Base-by-base conservation (phyloP, 177 flowering plant species). In the Vitis hybrid region DNA sequence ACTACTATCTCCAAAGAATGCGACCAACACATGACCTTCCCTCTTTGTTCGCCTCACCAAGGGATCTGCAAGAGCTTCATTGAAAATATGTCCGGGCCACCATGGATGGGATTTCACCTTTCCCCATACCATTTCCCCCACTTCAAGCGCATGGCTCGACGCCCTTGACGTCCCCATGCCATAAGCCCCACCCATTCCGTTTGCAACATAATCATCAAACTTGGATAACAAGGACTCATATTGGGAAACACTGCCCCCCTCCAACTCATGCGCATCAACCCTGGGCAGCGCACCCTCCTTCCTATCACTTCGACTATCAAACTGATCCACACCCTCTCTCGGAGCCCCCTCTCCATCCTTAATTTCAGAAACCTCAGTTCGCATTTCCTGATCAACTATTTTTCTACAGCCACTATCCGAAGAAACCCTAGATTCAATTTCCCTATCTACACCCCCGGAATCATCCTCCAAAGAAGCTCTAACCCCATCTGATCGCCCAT, bases 81-180 rank as follows among this genome's bases (percentile, higher is more conserved):
- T 83, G 54, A 77, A 92, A 6, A 96, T 81, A 56, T 88, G 92
- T 10, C 99, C 99, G 0, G 99, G 99, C 99, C 99, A 96, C 99
- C 98, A 94, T 0, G 99, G 98, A 64, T 96, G 98, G 2, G 99
- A 94, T 64, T 96, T 96, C 57, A 96, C 98, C 76, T 94, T 96
- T 4, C 97, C 99, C 99, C 99, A 96, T 2, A 93, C 97, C 97
- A 96, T 78, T 74, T 96, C 98, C 6, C 99, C 98, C 21, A 88
- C 74, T 52, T 88, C 87, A 46, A 88, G 87, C 30, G 87, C 88
- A 60, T 79, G 77, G 16, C 80, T 81, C 75, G 76, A 60, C 11
- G 75, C 78, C 75, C 81, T 74, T 11, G 82, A 78, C n/a, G 65
- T 62, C 2, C 70, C 76, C 5, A 56, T 56, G 9, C 46, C 78